Conservation (phyloP, 345 rosid genomes). For the Psidium friedrichsthalianum region DNA sequence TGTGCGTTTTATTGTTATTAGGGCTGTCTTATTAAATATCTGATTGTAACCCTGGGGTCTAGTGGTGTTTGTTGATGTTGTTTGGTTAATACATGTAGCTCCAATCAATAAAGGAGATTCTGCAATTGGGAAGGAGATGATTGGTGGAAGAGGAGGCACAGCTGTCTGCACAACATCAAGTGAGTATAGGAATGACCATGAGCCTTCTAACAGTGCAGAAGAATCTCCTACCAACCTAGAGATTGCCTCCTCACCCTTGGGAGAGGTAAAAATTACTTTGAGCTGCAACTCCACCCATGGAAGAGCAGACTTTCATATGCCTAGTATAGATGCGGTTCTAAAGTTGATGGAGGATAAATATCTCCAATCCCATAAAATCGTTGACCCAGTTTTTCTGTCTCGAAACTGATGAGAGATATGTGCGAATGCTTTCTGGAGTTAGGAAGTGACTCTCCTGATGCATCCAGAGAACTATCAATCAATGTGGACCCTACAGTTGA, state of each 20-base stretch:
- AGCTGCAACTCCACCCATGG: slow-evolving; percentile 52
- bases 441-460: slow-evolving; percentile 41
- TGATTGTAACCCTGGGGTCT: background rate
- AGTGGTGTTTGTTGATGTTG: background rate
- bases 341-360: slow-evolving; percentile 65
- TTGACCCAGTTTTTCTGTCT: slow-evolving; percentile 61
- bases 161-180: slow-evolving; percentile 9
- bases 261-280: slow-evolving; percentile 82
- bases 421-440: slow-evolving; percentile 69
- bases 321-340: slow-evolving; percentile 59
- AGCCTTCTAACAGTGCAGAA: slow-evolving; percentile 15
- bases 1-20: background rate
- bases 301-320: slow-evolving; percentile 43
- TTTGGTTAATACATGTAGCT: slow-evolving; percentile 17
- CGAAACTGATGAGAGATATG: slow-evolving; percentile 61
- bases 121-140: slow-evolving; percentile 7
- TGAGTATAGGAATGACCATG: slow-evolving; percentile 4
- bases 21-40: background rate
- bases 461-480: slow-evolving; percentile 36
- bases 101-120: slow-evolving; percentile 9
- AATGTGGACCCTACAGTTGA: slow-evolving; percentile 28
- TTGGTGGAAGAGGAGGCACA: slow-evolving; percentile 17
- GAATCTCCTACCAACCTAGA: slow-evolving; percentile 32
- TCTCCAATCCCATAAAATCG: slow-evolving; percentile 62
- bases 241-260: slow-evolving; percentile 60